Percentiles rank a stretch among this genome's conserved stretches.
Conservation (phyloP, 371 early-diverging fungal species). For the Blakeslea trispora region DNA sequence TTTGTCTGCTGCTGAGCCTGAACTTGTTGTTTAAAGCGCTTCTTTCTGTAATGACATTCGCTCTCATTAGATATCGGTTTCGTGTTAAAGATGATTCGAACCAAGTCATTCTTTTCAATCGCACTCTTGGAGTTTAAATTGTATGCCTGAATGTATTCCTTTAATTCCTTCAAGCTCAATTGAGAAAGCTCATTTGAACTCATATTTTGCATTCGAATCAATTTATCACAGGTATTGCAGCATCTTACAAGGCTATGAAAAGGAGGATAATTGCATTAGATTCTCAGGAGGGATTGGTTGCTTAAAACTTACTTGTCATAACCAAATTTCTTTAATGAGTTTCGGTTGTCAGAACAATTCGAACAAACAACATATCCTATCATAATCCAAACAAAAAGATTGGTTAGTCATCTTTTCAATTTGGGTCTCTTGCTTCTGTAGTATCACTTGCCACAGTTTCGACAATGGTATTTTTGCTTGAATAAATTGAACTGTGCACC, state of each 20-base stretch:
- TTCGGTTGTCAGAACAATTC: conserved; percentile 41
- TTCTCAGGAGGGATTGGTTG: background rate
- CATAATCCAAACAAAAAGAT: too few species aligned
- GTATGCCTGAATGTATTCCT: conserved; percentile 44
- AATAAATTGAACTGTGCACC: conserved; percentile 40
- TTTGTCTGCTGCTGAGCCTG: background rate
- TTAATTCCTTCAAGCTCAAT: conserved; percentile 35
- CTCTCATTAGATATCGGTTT: conserved; percentile 47
- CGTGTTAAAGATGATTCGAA: conserved; percentile 44
- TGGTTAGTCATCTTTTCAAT: background rate
- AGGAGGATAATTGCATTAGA: background rate
- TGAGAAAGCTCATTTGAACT: conserved; percentile 29
- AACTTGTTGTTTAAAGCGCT: conserved; percentile 4
- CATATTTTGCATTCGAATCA: conserved; percentile 49
- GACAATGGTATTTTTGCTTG: conserved; percentile 48
- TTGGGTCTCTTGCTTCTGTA: too few species aligned
- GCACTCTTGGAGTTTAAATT: conserved; percentile 38
- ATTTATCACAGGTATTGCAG: conserved; percentile 42
- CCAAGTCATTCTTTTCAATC: conserved; percentile 50
- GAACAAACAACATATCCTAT: conserved; percentile 50
- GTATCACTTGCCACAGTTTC: conserved; percentile 47
- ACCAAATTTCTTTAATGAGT: conserved; percentile 48
- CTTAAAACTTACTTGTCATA: conserved; percentile 44
- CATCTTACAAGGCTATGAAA: conserved; percentile 41
- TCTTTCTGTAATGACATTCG: conserved; percentile 41